phyloP scores from a whole-genome alignment of 768 basidiomycete species.

The Vararia minispora region DNA sequence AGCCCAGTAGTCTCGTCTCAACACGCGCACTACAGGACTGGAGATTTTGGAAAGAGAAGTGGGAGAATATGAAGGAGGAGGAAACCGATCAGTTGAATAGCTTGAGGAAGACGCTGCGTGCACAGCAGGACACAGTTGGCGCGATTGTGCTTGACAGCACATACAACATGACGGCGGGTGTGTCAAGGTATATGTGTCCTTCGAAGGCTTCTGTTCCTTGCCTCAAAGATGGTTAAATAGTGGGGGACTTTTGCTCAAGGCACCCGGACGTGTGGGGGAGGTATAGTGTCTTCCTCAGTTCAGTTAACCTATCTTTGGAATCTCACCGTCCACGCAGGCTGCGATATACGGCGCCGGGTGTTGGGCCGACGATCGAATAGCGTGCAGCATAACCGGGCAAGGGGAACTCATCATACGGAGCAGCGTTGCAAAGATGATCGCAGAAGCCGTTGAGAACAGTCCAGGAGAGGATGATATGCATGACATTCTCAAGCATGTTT shows the following conservation, averaged over 20 bases:
- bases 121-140: constrained; percentile 69
- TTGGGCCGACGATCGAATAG: constrained; percentile 51
- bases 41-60: constrained; percentile 45
- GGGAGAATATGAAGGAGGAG: constrained; percentile 18
- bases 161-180: constrained; percentile 52
- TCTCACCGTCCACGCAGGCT: constrained; percentile 35
- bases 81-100: not conserved
- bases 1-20: constrained; percentile 27
- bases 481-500: constrained; percentile 31
- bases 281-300: too few relatives aligned
- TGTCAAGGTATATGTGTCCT: constrained; percentile 45
- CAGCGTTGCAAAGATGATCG: constrained; percentile 43
- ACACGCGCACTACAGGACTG: constrained; percentile 41
- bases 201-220: not conserved
- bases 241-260: constrained; percentile 71
- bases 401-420: constrained; percentile 61
- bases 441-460: constrained; percentile 27
- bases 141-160: constrained; percentile 45
- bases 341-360: constrained; percentile 67
- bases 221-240: constrained; percentile 25
- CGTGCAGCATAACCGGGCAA: constrained; percentile 63
- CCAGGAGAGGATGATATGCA: constrained; percentile 40
- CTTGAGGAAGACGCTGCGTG: constrained; percentile 7
- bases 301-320: too few relatives aligned
- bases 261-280: constrained; percentile 66